Evolutionary conservation across 176 grass and related monocot genomes (phyloP).

Genomic region (Bromus sterilis): DNA sequence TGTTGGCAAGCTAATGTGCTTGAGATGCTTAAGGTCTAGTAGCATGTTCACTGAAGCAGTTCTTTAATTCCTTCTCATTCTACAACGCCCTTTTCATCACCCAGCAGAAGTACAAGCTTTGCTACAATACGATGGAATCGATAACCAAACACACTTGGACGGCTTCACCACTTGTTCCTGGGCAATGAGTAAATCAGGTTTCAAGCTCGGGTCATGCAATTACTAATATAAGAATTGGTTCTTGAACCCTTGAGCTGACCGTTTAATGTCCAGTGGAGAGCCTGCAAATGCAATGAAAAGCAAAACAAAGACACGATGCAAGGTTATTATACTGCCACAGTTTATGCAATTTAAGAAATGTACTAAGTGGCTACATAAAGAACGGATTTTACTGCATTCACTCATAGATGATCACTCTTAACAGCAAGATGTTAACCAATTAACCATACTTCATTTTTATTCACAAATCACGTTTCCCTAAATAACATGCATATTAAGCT

Average conservation of each 20-base stretch:
- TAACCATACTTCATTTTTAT: background rate
- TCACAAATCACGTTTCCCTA: background rate
- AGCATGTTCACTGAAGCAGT: conserved; percentile 33
- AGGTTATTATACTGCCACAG: background rate
- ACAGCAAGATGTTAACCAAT: background rate
- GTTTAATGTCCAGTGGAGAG: background rate
- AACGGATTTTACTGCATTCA: background rate
- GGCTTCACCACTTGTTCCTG: background rate
- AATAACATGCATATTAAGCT: background rate
- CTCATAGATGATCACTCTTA: background rate
- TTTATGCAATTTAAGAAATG: background rate
- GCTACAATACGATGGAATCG: background rate
- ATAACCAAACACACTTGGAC: background rate
- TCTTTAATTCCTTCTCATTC: conserved; percentile 16
- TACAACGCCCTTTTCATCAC: background rate
- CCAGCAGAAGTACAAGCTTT: background rate
- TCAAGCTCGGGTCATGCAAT: background rate
- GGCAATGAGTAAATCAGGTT: background rate
- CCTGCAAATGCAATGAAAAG: conserved; percentile 18
- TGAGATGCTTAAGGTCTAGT: conserved; percentile 45
- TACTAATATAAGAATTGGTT: background rate
- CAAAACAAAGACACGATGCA: background rate
- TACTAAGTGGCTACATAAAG: background rate
- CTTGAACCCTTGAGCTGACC: background rate
- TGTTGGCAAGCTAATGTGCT: conserved; percentile 35